These are phyloP conservation scores for Fusarium irregulare DNA, from an alignment of 2,329 filamentous ascomycete genomes.

Conservation along the genomic window DNA sequence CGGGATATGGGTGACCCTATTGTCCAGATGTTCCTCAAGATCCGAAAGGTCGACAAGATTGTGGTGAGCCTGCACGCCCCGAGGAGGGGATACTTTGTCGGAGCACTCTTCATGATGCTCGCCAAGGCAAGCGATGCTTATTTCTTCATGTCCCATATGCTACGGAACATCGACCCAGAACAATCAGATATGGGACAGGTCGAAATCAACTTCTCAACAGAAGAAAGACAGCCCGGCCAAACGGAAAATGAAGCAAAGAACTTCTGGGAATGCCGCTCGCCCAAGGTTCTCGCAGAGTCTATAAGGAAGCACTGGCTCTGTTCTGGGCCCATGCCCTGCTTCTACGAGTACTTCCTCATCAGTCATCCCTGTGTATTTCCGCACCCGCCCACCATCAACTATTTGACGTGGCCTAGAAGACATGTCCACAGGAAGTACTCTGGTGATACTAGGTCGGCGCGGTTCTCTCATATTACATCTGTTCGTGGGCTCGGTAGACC, in stretches of 20 bases:
- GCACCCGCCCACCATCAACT: background rate
- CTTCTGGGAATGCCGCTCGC: slow-evolving; percentile 27
- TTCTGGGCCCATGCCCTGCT: slow-evolving; percentile 7
- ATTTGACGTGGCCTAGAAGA: background rate
- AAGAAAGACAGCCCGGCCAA: slow-evolving; percentile 4
- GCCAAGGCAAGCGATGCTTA: slow-evolving; percentile 24
- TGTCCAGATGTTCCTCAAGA: background rate
- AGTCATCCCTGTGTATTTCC: background rate
- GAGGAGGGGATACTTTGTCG: slow-evolving; percentile 17
- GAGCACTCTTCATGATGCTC: slow-evolving; percentile 24
- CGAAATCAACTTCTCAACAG: slow-evolving; percentile 15
- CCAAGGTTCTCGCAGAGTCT: background rate
- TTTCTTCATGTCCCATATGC: background rate
- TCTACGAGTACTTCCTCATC: slow-evolving; percentile 31
- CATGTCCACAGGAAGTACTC: background rate
- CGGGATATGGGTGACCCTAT: slow-evolving; percentile 16
- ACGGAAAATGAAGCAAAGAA: slow-evolving; percentile 17
- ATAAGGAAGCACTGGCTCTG: background rate
- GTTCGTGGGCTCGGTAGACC: accelerated
- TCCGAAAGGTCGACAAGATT: background rate
- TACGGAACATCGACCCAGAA: accelerated
- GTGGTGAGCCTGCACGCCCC: slow-evolving; percentile 2
- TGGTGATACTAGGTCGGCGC: too few relatives aligned
- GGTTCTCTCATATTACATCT: accelerated
- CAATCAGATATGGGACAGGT: background rate